Conservation (phyloP, 768 basidiomycete species). For the Boletus rubroflammeus region DNA sequence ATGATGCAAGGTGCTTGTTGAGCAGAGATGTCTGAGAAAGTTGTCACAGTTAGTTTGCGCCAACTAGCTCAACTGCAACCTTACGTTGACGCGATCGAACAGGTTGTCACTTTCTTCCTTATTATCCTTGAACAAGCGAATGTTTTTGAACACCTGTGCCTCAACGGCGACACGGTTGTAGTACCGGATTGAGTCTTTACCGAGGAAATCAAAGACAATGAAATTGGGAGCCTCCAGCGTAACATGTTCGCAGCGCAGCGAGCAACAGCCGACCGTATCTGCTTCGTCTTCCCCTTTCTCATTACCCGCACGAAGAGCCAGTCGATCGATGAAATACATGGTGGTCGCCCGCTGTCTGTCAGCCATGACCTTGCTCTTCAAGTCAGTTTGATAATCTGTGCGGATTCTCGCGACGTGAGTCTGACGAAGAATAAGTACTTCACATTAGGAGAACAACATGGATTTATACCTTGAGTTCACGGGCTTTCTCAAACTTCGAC, state of each 20-base stretch:
- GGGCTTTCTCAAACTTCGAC: constrained; percentile 96
- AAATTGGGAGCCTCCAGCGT: constrained; percentile 85
- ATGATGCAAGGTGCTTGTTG: constrained; percentile 88
- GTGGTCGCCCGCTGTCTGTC: constrained; percentile 97
- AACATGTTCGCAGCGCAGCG: constrained; percentile 93
- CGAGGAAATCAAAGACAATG: constrained; percentile 94
- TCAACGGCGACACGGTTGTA: constrained; percentile 90
- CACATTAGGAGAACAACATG: not conserved
- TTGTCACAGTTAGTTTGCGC: constrained; percentile 16
- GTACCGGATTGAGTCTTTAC: constrained; percentile 98
- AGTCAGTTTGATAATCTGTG: constrained; percentile 77
- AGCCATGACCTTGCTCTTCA: constrained; percentile 89
- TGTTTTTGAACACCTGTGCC: constrained; percentile 94
- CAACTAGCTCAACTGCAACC: not conserved
- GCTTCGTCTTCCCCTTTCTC: constrained; percentile 99
- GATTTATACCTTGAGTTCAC: constrained; percentile 78
- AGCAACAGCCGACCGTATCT: constrained; percentile 98
- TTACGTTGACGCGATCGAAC: constrained; percentile 92
- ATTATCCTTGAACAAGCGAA: constrained; percentile 93
- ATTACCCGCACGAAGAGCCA: constrained; percentile 97
- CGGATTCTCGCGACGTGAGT: constrained; percentile 89
- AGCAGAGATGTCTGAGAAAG: constrained; percentile 64
- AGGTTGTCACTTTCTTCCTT: constrained; percentile 85
- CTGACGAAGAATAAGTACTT: constrained; percentile 39
- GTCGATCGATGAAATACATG: constrained; percentile 97